Percentiles rank a stretch among this genome's conserved stretches.
Evolutionary conservation across 352 stramenopile genomes (phyloP).

Genomic region (Phytophthora sojae): DNA sequence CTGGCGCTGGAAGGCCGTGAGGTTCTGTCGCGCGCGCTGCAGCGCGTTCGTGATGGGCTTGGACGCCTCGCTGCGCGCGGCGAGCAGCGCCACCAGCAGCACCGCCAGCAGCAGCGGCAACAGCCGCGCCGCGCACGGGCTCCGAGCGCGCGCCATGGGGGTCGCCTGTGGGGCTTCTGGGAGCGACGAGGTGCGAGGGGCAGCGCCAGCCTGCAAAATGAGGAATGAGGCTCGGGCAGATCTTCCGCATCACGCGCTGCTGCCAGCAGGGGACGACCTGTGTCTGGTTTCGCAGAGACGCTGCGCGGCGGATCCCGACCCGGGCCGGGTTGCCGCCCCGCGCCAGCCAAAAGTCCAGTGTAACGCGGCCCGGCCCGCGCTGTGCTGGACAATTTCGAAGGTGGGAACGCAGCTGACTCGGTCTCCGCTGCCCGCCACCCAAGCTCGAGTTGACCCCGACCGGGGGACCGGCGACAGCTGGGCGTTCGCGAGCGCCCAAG

Average conservation of each 20-base stretch:
- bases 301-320: slow-evolving; percentile 14
- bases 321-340: slow-evolving; percentile 12
- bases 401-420: slow-evolving; percentile 18
- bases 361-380: neutral
- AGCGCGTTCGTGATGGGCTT: slow-evolving; percentile 35
- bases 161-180: slow-evolving; percentile 15
- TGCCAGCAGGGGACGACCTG: too few relatives aligned
- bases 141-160: slow-evolving; percentile 21
- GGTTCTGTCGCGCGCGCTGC: slow-evolving; percentile 44
- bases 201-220: slow-evolving; percentile 42
- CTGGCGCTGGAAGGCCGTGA: slow-evolving; percentile 44
- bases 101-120: slow-evolving; percentile 24
- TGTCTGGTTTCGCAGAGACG: slow-evolving; percentile 25
- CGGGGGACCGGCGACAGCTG: neutral
- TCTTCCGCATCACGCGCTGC: slow-evolving; percentile 32
- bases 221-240: slow-evolving; percentile 46
- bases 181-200: neutral
- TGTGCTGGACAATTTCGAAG: slow-evolving; percentile 41
- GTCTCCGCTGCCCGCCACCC: slow-evolving; percentile 3
- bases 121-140: too few relatives aligned
- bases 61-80: slow-evolving; percentile 22
- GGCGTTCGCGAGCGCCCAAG: slow-evolving; percentile 8
- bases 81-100: slow-evolving; percentile 25
- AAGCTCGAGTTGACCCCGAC: neutral
- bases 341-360: slow-evolving; percentile 14